These are phyloP conservation scores for Niebla homalea DNA, from an alignment of 495 filamentous ascomycete species.

Conservation along the genomic window DNA sequence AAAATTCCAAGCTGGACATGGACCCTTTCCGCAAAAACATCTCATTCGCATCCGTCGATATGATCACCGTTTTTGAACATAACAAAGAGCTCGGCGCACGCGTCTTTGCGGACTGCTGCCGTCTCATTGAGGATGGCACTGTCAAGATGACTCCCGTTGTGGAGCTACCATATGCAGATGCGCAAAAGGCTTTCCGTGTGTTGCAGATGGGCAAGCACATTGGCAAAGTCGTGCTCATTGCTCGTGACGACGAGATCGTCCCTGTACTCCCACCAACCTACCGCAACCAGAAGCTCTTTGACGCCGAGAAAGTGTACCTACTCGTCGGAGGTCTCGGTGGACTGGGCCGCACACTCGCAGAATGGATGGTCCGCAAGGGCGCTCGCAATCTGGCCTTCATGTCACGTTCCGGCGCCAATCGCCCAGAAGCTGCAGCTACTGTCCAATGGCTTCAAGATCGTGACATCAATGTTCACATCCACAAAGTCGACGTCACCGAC, in stretches of 20 bases:
- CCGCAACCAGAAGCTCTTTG: constrained; percentile 16
- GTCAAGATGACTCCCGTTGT: constrained; percentile 5
- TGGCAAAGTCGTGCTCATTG: constrained; percentile 8
- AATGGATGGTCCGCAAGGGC: constrained; percentile 44
- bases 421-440: constrained; percentile 17
- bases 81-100: constrained; percentile 5
- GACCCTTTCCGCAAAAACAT: constrained; percentile 11
- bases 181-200: constrained; percentile 10
- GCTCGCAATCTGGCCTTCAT: constrained; percentile 42
- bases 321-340: constrained; percentile 48
- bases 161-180: constrained; percentile 5
- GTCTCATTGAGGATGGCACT: constrained; percentile 4
- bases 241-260: constrained; percentile 5
- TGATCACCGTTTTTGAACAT: constrained; percentile 9
- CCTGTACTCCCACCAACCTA: constrained; percentile 4
- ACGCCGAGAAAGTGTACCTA: constrained; percentile 35
- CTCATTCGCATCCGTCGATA: constrained; percentile 20
- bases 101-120: constrained; percentile 7
- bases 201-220: constrained; percentile 13
- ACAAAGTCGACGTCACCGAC: constrained; percentile 29
- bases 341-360: constrained; percentile 38
- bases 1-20: constrained; percentile 11
- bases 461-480: constrained; percentile 17
- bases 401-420: constrained; percentile 26
- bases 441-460: constrained; percentile 11